Evolutionary conservation across 2,329 filamentous ascomycete genomes (phyloP).

Genomic region (Aspergillus sp.): DNA sequence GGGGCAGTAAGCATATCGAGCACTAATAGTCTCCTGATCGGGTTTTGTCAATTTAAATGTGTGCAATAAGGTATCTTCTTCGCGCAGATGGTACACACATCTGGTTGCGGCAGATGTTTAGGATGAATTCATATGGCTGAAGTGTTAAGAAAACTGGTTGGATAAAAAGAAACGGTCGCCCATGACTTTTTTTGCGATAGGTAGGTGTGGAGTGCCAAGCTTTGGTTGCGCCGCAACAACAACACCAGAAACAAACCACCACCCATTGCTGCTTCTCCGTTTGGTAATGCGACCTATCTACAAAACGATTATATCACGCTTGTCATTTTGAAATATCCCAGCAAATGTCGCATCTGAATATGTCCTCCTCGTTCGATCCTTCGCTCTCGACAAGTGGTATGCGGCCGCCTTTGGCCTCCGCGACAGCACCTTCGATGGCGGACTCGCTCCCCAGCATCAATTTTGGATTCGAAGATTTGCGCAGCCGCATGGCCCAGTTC

Average conservation of each 20-base stretch:
- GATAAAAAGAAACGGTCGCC: not conserved
- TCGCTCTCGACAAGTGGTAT: slow-evolving; percentile 56
- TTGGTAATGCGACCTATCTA: not conserved
- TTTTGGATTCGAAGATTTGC: slow-evolving; percentile 94
- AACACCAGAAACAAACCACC: not conserved
- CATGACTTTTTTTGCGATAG: slow-evolving; percentile 6
- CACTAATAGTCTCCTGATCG: slow-evolving; percentile 1
- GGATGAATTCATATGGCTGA: slow-evolving; percentile 4
- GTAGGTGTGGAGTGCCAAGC: slow-evolving; percentile 11
- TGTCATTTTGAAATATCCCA: not conserved
- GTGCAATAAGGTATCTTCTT: not conserved
- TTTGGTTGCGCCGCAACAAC: slow-evolving; percentile 18
- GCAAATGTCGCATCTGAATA: slow-evolving; percentile 7
- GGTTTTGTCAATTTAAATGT: not conserved
- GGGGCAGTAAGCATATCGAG: slow-evolving; percentile 32
- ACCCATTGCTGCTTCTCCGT: not conserved
- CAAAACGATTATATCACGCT: not conserved
- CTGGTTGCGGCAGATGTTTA: slow-evolving; percentile 6
- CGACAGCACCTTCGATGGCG: slow-evolving; percentile 60
- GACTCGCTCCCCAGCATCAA: slow-evolving; percentile 80
- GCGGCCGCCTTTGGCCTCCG: slow-evolving; percentile 51
- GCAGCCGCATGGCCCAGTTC: slow-evolving; percentile 92
- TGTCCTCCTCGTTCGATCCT: slow-evolving; percentile 55
- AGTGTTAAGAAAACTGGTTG: not conserved
- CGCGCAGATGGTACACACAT: not conserved